Base-by-base conservation (phyloP, 1,284 basidiomycete species). In the Chondrostereum purpureum region DNA sequence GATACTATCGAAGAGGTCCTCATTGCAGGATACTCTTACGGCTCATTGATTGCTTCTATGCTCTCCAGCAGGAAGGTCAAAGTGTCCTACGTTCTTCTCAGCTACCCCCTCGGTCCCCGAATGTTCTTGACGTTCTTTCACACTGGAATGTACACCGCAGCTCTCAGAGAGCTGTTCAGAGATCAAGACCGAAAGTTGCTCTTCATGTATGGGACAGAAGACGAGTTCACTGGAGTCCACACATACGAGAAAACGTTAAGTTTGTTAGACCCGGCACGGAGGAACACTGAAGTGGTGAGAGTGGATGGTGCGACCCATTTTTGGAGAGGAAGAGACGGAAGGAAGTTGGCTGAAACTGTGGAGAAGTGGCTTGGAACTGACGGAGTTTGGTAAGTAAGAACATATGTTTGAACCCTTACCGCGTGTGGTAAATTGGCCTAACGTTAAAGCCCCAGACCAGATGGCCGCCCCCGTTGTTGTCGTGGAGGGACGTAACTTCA, bases 11-110 rank as follows among this genome's bases (percentile, higher is more conserved):
- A 70, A 2, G 61, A 86, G 2, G 70, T 76, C 0, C 53, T 85
- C 37, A 55, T 80, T 44, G 83, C 83, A 54, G 87, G 87, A 1
- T 90, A 92, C 61, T 91, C 88, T 3, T 70, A 88, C 68, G 89
- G 88, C 2, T 77, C 83, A 1, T 68, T 92, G 18, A 78, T 86
- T 24, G 75, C 77, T 1, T 84, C 83, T 2, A 61, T 81, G 43
- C 77, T 78, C 48, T 78, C 82, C 1, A 58, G 73, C 13, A 61
- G 75, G 2, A 58, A 67, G 0, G 52, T 66, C 14, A 68, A 66
- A 52, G 81, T 77, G 0, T 74, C 72, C 8, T 81, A 88, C 58
- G 66, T 90, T 39, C 62, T 92, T 31, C 60, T 92, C 17, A 89
- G 86, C 1, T 91, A 91, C 55, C 88, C 88, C 0, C 65, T 90